Conservation (phyloP, 2,329 filamentous ascomycete genomes). For the Penicillium expansum region DNA sequence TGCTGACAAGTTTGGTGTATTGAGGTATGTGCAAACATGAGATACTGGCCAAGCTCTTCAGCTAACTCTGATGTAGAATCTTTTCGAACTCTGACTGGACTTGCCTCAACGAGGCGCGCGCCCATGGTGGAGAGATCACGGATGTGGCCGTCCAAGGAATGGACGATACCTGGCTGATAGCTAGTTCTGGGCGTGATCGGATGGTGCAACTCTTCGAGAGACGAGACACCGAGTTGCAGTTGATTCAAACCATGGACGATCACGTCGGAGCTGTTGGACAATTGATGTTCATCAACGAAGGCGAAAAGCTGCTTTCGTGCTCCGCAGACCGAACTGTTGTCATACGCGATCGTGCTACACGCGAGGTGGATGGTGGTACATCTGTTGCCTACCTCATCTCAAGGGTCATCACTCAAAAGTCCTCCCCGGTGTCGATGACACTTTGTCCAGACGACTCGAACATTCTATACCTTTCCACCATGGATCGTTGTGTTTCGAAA, state of each 20-base stretch:
- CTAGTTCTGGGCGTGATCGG: conserved; percentile 81
- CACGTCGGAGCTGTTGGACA: conserved; percentile 83
- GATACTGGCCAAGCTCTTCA: neutral
- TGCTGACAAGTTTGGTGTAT: conserved; percentile 81
- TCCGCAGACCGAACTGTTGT: conserved; percentile 86
- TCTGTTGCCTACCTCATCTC: conserved; percentile 73
- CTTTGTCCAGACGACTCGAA: conserved; percentile 61
- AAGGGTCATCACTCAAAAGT: conserved; percentile 76
- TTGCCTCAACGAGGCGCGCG: conserved; percentile 71
- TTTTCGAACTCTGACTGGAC: conserved; percentile 53
- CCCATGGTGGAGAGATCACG: conserved; percentile 81
- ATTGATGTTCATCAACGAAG: conserved; percentile 71
- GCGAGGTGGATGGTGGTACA: conserved; percentile 54
- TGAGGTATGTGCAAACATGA: conserved; percentile 50
- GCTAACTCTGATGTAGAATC: conserved; percentile 28
- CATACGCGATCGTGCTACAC: conserved; percentile 72
- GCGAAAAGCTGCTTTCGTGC: conserved; percentile 72
- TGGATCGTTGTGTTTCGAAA: conserved; percentile 60
- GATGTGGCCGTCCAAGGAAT: conserved; percentile 71
- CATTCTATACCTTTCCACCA: conserved; percentile 57
- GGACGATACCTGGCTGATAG: conserved; percentile 64
- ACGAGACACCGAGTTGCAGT: conserved; percentile 59
- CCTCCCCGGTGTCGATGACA: conserved; percentile 81
- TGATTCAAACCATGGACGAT: conserved; percentile 88
- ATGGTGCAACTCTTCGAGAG: conserved; percentile 86